These are phyloP conservation scores for Heimioporus sp. DNA, from an alignment of 768 basidiomycete genomes.

Conservation along the genomic window DNA sequence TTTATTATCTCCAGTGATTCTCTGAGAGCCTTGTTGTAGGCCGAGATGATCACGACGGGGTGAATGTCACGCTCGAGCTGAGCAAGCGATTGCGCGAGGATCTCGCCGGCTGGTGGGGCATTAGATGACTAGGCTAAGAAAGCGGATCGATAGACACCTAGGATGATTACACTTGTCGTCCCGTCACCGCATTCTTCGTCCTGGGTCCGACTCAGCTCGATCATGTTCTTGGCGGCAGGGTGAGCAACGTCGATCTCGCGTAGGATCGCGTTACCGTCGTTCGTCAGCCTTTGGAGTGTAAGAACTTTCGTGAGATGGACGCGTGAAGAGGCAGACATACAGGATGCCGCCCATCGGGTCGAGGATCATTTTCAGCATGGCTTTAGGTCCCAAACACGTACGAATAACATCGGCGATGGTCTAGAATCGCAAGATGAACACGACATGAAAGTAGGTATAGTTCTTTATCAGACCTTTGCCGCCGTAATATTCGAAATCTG, in stretches of 20 bases:
- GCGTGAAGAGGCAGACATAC: conserved; percentile 42
- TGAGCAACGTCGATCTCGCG: conserved; percentile 99
- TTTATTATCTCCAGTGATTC: conserved; percentile 89
- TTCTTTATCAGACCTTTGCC: conserved; percentile 66
- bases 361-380: conserved; percentile 99
- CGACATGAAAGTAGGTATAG: no score
- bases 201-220: conserved; percentile 95
- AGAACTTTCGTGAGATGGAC: not conserved
- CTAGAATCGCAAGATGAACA: conserved; percentile 36
- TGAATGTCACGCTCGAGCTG: conserved; percentile 97
- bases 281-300: conserved; percentile 66
- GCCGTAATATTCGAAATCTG: conserved; percentile 97
- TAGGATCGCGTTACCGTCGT: conserved; percentile 98
- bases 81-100: conserved; percentile 90
- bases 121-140: not conserved
- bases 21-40: conserved; percentile 94
- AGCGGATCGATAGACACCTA: conserved; percentile 56
- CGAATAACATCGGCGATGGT: conserved; percentile 98
- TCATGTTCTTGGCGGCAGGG: conserved; percentile 99
- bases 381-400: conserved; percentile 95
- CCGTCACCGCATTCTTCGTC: conserved; percentile 99
- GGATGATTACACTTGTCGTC: conserved; percentile 96
- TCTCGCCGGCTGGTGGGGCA: conserved; percentile 74
- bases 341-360: conserved; percentile 99
- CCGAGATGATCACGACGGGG: conserved; percentile 97